Evolutionary conservation across 495 filamentous ascomycete species (phyloP).

Genomic region (Neurospora tetraspora): DNA sequence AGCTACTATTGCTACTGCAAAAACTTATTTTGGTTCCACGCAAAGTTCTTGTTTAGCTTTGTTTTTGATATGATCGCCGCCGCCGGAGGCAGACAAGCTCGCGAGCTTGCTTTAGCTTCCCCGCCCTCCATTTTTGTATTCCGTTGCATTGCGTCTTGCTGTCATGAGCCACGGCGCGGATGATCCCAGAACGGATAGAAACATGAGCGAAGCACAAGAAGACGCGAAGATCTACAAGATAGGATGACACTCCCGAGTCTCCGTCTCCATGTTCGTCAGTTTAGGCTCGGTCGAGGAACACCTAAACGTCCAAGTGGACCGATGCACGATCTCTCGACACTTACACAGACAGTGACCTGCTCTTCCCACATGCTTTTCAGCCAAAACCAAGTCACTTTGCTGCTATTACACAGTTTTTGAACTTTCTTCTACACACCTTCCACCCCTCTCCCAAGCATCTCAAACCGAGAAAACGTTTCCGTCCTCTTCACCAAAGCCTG

Average conservation of each 20-base stretch:
- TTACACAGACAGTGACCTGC: neutral
- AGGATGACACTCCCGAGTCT: neutral
- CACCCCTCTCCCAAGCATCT: neutral
- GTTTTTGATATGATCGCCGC: neutral
- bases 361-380: too few relatives aligned
- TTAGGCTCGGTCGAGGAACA: neutral
- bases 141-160: neutral
- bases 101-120: neutral
- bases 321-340: neutral
- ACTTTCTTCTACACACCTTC: neutral
- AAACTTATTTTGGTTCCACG: neutral
- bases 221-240: neutral
- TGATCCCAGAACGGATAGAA: neutral
- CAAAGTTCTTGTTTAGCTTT: neutral
- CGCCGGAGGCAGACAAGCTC: neutral
- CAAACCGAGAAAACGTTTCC: neutral
- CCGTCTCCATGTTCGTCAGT: neutral
- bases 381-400: neutral
- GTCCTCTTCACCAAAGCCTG: neutral
- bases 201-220: neutral
- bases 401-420: neutral
- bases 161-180: neutral
- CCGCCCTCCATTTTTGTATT: neutral
- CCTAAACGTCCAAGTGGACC: neutral
- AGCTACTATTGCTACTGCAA: neutral